These are phyloP conservation scores for Sphagnum contortum DNA, from an alignment of 225 moss, liverwort and hornwort species.

Conservation along the genomic window DNA sequence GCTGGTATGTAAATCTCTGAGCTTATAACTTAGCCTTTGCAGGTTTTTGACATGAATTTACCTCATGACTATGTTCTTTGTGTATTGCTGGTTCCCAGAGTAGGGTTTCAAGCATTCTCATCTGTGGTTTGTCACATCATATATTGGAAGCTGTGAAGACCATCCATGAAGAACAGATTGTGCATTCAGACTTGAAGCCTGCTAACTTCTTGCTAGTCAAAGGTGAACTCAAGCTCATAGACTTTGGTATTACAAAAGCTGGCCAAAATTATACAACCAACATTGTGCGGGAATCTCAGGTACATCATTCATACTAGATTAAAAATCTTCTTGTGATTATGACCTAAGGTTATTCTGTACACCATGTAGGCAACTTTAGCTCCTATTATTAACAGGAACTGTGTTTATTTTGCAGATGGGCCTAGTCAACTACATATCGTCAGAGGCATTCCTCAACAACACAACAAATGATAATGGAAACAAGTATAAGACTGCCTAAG, in stretches of 20 bases:
- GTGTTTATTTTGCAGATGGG: no score
- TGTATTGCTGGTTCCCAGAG: no score
- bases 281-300: constrained; percentile 77
- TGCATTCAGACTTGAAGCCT: constrained; percentile 97
- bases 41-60: not conserved
- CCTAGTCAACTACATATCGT: constrained; percentile 92
- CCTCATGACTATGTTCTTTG: no score
- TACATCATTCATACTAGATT: no score
- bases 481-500: constrained; percentile 75
- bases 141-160: constrained; percentile 83
- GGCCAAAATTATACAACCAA: constrained; percentile 94
- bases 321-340: no score
- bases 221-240: constrained; percentile 92
- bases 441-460: constrained; percentile 76
- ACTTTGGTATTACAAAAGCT: constrained; percentile 97
- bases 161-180: constrained; percentile 94
- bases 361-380: not conserved
- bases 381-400: not conserved
- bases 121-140: no score
- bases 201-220: constrained; percentile 95
- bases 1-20: constrained; percentile 42
- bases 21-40: not conserved
- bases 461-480: constrained; percentile 63
- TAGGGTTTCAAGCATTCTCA: no score
- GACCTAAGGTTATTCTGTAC: no score